Percentiles rank a stretch among this genome's conserved stretches.
Evolutionary conservation across 2,329 filamentous ascomycete genomes (phyloP).

Genomic region (Hypoxylon sp.): DNA sequence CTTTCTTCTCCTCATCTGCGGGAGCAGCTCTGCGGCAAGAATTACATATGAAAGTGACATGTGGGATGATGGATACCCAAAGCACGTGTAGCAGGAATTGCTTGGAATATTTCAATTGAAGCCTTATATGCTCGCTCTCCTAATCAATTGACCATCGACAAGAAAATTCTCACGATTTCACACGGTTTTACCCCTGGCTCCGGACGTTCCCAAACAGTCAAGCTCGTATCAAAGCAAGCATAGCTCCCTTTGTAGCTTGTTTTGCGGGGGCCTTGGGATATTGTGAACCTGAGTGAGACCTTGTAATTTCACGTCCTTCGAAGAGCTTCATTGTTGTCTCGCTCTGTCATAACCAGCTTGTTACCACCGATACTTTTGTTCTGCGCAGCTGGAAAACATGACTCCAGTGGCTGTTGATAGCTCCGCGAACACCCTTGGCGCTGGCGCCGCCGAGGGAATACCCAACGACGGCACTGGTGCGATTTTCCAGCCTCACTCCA

Average conservation of each 20-base stretch:
- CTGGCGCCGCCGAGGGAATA: constrained; percentile 49
- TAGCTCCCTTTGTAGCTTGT: constrained; percentile 30
- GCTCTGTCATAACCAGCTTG: constrained; percentile 11
- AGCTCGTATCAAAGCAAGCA: constrained; percentile 14
- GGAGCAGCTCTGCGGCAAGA: constrained; percentile 17
- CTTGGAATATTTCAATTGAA: constrained; percentile 10
- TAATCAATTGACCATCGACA: constrained; percentile 1
- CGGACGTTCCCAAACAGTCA: neutral
- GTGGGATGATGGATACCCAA: neutral
- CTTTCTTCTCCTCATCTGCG: constrained; percentile 27
- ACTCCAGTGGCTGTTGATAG: constrained; percentile 48
- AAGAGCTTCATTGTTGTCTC: constrained; percentile 10
- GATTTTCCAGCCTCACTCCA: constrained; percentile 33
- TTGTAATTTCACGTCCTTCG: constrained; percentile 12
- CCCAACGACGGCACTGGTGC: constrained; percentile 77
- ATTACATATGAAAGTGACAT: constrained; percentile 16
- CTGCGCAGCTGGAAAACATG: constrained; percentile 42
- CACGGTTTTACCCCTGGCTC: too few relatives aligned
- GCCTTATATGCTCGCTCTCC: neutral
- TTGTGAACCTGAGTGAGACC: neutral
- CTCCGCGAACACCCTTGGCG: constrained; percentile 54
- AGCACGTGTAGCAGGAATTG: too few relatives aligned
- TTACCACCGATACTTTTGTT: constrained; percentile 2
- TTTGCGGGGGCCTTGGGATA: constrained; percentile 26
- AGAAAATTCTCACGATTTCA: constrained; percentile 5